Evolutionary conservation across 2,329 filamentous ascomycete species (phyloP).

Genomic region (Aspergillus melleus): DNA sequence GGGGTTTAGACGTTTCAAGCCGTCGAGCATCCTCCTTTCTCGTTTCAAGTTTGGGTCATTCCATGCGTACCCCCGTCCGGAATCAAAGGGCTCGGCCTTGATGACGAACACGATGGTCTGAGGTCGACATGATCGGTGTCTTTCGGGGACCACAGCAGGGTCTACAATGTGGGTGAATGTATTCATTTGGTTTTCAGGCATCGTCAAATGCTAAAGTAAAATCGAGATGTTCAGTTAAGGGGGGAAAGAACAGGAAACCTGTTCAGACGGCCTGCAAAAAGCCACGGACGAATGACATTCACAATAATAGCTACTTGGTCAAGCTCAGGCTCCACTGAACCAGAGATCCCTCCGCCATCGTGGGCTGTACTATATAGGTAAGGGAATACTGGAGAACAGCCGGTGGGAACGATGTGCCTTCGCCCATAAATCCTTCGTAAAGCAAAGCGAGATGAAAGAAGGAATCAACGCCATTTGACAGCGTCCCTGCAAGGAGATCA

Average conservation of each 20-base stretch:
- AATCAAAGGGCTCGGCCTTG: background rate
- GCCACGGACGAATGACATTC: background rate
- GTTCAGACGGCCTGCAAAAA: background rate
- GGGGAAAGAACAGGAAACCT: too few species aligned
- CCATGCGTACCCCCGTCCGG: background rate
- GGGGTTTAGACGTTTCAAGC: constrained; percentile 21
- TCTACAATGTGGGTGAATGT: too few species aligned
- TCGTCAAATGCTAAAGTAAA: too few species aligned
- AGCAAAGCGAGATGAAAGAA: too few species aligned
- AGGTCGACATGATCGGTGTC: too few species aligned
- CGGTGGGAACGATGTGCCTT: too few species aligned
- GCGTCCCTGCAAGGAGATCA: too few species aligned
- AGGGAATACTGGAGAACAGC: background rate
- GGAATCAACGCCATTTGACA: too few species aligned
- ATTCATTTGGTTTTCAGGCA: too few species aligned
- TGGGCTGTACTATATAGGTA: background rate
- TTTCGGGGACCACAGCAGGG: background rate
- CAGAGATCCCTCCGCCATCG: background rate
- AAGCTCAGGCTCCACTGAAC: background rate
- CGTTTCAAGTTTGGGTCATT: constrained; percentile 13
- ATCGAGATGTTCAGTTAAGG: too few species aligned
- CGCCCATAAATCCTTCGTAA: too few species aligned
- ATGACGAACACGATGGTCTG: background rate
- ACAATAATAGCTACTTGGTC: too few species aligned
- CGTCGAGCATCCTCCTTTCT: constrained; percentile 17